phyloP scores from a whole-genome alignment of 2,329 filamentous ascomycete species.

The Hymenoscyphus fructigenus region DNA sequence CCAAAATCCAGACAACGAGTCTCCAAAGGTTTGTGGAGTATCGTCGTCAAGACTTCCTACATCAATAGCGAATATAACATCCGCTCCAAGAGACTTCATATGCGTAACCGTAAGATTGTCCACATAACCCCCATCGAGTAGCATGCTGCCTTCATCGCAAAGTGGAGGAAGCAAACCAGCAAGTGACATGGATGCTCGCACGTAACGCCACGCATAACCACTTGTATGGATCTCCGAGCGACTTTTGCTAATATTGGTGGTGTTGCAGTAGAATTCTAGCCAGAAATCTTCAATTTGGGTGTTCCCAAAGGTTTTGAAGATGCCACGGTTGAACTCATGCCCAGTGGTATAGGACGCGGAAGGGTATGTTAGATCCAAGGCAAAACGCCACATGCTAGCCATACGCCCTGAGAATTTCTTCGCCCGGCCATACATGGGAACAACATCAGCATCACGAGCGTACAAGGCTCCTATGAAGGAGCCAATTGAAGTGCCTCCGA shows the following conservation, averaged over 20 bases:
- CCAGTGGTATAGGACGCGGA: slow-evolving; percentile 96
- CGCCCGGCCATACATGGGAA: slow-evolving; percentile 92
- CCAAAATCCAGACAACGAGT: slow-evolving; percentile 94
- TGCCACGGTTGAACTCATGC: slow-evolving; percentile 97
- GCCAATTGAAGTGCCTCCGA: slow-evolving; percentile 95
- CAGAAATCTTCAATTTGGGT: slow-evolving; percentile 98
- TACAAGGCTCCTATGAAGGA: slow-evolving; percentile 94
- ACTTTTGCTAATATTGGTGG: slow-evolving; percentile 96
- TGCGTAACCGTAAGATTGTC: slow-evolving; percentile 96
- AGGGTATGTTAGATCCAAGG: slow-evolving; percentile 91
- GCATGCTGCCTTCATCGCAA: slow-evolving; percentile 95
- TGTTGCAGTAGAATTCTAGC: slow-evolving; percentile 99
- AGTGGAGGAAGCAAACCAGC: slow-evolving; percentile 89
- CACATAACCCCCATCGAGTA: slow-evolving; percentile 93
- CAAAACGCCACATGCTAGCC: slow-evolving; percentile 99
- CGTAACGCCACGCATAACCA: slow-evolving; percentile 96
- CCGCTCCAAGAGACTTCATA: slow-evolving; percentile 92
- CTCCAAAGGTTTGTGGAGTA: slow-evolving; percentile 87
- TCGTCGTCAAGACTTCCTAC: slow-evolving; percentile 91
- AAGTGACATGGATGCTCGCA: slow-evolving; percentile 93
- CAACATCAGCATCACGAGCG: slow-evolving; percentile 91
- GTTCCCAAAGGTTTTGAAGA: slow-evolving; percentile 97
- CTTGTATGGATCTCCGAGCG: slow-evolving; percentile 90
- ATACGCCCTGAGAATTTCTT: slow-evolving; percentile 99
- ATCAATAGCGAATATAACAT: slow-evolving; percentile 93